These are phyloP conservation scores for Chrysanthemum seticuspe DNA, from an alignment of 129 eudicot genomes.

Conservation along the genomic window DNA sequence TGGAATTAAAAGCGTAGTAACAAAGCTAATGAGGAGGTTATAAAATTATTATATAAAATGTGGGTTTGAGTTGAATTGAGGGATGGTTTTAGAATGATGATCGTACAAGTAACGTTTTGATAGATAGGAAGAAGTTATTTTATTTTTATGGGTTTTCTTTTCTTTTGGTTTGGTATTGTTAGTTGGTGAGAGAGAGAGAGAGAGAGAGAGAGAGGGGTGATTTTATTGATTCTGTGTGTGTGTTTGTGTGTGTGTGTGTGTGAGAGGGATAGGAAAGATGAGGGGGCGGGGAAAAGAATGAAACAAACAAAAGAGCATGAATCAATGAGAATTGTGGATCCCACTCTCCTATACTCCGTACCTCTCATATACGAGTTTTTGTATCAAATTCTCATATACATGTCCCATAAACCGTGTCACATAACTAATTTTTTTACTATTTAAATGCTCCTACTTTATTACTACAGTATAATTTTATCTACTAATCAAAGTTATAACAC, in stretches of 20 bases:
- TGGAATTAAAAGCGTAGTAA: conserved; percentile 5
- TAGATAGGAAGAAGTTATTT: too few relatives aligned
- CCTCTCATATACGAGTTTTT: neutral
- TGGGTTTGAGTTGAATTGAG: conserved; percentile 13
- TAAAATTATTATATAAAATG: neutral
- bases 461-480: too few relatives aligned
- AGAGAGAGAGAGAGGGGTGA: conserved; percentile 1
- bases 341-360: neutral
- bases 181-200: neutral
- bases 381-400: conserved; percentile 8
- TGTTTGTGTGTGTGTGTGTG: neutral
- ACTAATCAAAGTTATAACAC: too few relatives aligned
- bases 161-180: too few relatives aligned
- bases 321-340: conserved; percentile 19
- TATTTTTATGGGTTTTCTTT: too few relatives aligned
- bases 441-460: neutral
- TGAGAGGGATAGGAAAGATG: neutral
- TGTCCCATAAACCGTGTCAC: too few relatives aligned
- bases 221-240: neutral
- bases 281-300: conserved; percentile 19
- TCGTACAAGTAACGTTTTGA: conserved; percentile 32
- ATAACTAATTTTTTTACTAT: neutral
- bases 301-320: conserved; percentile 14
- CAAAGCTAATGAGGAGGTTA: neutral
- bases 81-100: conserved; percentile 4